These are phyloP conservation scores for Crithidia mellificae DNA, from an alignment of 208 protist species.

Conservation along the genomic window DNA sequence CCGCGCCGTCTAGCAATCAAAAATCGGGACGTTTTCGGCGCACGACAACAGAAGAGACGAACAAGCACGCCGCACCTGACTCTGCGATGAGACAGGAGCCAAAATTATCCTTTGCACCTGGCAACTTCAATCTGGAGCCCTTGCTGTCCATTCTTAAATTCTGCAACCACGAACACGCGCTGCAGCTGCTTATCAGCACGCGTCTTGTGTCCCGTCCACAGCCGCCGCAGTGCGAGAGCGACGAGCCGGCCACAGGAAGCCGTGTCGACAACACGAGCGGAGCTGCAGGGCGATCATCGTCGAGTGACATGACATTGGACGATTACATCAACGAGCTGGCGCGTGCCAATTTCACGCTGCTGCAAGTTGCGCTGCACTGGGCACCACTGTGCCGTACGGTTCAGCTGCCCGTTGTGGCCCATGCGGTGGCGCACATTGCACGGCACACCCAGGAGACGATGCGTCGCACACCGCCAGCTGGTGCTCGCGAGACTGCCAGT, in stretches of 20 bases:
- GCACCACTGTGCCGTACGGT: slow-evolving; percentile 26
- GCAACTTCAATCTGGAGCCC: slow-evolving; percentile 20
- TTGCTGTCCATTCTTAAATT: slow-evolving; percentile 13
- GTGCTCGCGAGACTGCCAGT: not conserved
- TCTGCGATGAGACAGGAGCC: no score
- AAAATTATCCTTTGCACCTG: not conserved
- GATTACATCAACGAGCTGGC: slow-evolving; percentile 10
- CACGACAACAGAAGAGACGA: no score
- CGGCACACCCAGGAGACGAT: not conserved
- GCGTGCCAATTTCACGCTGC: not conserved
- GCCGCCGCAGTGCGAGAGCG: not conserved
- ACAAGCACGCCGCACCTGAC: no score
- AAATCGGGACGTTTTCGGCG: no score
- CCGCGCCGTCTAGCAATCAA: no score
- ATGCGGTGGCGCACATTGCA: not conserved
- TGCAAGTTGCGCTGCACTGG: slow-evolving; percentile 23
- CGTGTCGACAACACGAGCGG: no score
- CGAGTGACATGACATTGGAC: not conserved
- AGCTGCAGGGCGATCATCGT: no score
- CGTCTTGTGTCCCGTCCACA: not conserved
- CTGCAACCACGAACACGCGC: slow-evolving; percentile 17
- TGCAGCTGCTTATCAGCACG: slow-evolving; percentile 4
- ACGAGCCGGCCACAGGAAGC: no score
- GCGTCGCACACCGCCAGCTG: no score
- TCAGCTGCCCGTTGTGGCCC: slow-evolving; percentile 18